phyloP scores from a whole-genome alignment of 495 filamentous ascomycete genomes.

The Aspergillus steynii region DNA sequence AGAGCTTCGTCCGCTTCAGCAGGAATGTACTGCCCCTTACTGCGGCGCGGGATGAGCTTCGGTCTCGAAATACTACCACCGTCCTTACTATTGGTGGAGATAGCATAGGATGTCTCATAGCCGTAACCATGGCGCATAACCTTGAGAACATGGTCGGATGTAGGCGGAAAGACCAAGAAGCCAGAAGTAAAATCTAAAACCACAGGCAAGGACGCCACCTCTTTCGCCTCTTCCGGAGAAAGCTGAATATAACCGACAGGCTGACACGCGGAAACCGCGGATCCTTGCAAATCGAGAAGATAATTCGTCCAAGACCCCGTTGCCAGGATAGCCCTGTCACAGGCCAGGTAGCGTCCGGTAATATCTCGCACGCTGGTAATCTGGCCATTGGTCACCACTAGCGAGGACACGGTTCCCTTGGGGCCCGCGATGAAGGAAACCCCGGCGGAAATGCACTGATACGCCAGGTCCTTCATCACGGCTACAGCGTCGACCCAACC shows the following conservation, averaged over 20 bases:
- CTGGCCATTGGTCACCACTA: neutral
- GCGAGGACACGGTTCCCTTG: neutral
- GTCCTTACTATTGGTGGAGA: neutral
- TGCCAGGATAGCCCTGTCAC: neutral
- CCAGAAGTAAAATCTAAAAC: neutral
- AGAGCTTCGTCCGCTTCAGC: neutral
- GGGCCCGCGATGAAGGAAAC: neutral
- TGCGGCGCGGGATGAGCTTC: neutral
- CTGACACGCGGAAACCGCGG: neutral
- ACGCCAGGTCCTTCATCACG: neutral
- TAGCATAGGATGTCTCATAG: neutral
- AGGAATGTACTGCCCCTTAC: neutral
- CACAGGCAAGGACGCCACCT: neutral
- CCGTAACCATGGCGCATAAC: neutral
- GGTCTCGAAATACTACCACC: neutral
- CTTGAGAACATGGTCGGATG: neutral
- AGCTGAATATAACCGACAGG: neutral
- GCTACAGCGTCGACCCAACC: neutral
- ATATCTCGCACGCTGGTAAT: neutral
- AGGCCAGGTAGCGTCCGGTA: neutral
- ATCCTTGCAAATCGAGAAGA: neutral
- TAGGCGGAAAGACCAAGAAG: neutral
- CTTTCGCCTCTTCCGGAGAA: neutral
- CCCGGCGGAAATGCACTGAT: neutral
- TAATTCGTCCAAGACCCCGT: neutral